These are phyloP conservation scores for Leccinum broughii DNA, from an alignment of 768 basidiomycete genomes.

Conservation along the genomic window DNA sequence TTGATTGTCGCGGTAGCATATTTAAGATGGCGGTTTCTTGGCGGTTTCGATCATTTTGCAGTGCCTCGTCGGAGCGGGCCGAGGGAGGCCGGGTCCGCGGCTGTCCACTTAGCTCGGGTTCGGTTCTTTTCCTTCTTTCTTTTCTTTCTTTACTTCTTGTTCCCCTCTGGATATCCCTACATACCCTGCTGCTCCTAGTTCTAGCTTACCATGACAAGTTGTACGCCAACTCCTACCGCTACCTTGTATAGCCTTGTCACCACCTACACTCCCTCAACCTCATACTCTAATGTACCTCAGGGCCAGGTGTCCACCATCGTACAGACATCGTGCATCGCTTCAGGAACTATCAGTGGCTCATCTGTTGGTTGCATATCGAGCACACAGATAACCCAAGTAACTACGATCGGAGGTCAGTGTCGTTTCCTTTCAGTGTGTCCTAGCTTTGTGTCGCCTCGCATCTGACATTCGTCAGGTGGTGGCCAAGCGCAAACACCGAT, in stretches of 20 bases:
- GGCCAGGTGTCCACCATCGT: constrained; percentile 35
- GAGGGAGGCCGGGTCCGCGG: background rate
- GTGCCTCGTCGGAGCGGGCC: background rate
- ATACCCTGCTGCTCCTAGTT: background rate
- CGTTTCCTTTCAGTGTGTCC: background rate
- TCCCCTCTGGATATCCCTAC: background rate
- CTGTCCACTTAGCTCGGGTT: background rate
- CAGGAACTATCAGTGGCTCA: constrained; percentile 25
- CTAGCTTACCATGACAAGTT: constrained; percentile 32
- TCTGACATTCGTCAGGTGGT: constrained; percentile 22
- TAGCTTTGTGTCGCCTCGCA: background rate
- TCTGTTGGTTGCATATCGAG: constrained; percentile 32
- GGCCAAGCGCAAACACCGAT: constrained; percentile 42
- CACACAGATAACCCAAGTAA: constrained; percentile 29
- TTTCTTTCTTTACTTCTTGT: constrained; percentile 1
- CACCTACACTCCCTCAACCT: constrained; percentile 36
- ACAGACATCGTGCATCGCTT: constrained; percentile 34
- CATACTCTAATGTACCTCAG: constrained; percentile 37
- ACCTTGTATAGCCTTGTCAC: constrained; percentile 43
- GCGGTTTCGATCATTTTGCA: background rate
- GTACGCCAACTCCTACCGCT: constrained; percentile 43
- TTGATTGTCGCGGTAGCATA: background rate
- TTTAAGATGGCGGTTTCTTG: too few species aligned
- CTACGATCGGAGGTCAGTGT: constrained; percentile 38
- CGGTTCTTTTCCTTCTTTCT: background rate